These are phyloP conservation scores for Dendryphion nanum DNA, from an alignment of 2,329 filamentous ascomycete species.

Conservation along the genomic window DNA sequence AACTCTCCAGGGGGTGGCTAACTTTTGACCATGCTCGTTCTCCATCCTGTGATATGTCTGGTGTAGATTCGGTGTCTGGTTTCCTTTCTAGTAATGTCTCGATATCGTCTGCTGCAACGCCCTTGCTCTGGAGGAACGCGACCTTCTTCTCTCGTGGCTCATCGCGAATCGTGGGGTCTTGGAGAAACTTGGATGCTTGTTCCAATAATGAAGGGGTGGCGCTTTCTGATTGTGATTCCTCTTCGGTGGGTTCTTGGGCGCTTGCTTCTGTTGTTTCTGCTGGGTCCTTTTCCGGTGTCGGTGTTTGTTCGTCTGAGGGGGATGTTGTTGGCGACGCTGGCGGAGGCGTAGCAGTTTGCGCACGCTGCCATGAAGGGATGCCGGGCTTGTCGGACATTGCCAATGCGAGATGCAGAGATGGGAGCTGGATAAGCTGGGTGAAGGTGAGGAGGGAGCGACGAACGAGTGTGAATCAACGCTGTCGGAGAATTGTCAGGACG, in stretches of 20 bases:
- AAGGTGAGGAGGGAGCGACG: too few species aligned
- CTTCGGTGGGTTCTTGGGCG: constrained; percentile 10
- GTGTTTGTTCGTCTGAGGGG: not conserved
- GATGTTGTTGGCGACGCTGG: not conserved
- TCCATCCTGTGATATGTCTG: constrained; percentile 19
- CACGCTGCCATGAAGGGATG: constrained; percentile 25
- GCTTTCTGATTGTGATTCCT: constrained; percentile 6
- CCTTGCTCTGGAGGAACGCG: constrained; percentile 75
- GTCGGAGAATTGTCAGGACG: too few species aligned
- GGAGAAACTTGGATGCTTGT: constrained; percentile 72
- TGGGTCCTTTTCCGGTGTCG: not conserved
- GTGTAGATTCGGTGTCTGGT: constrained; percentile 8
- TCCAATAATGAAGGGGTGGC: constrained; percentile 48
- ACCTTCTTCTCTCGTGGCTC: constrained; percentile 70
- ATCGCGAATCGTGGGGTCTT: constrained; percentile 69
- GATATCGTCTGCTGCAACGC: constrained; percentile 66
- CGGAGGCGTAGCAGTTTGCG: constrained; percentile 5
- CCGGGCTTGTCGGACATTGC: constrained; percentile 8
- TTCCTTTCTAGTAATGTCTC: constrained; percentile 57
- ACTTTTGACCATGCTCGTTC: constrained; percentile 30
- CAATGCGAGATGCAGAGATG: too few species aligned
- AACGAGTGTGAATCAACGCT: too few species aligned
- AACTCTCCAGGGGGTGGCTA: constrained; percentile 10
- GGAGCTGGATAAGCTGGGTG: too few species aligned
- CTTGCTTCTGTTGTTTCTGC: not conserved